phyloP scores from a whole-genome alignment of 1,284 basidiomycete genomes.

The Cutaneotrichosporon sp. region DNA sequence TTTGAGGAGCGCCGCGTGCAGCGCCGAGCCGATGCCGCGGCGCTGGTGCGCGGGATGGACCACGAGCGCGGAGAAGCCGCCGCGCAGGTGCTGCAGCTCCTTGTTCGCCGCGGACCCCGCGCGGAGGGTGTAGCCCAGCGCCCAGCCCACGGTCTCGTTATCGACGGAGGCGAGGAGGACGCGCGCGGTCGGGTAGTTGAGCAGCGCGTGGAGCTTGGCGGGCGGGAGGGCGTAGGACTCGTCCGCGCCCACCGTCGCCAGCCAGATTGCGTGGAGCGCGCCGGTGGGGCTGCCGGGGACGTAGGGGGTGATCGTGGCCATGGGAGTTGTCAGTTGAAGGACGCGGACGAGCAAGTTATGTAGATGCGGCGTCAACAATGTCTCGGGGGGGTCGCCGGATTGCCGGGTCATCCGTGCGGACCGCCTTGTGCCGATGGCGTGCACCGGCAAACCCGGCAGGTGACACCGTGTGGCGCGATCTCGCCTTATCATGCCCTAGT shows the following conservation, averaged over 20 bases:
- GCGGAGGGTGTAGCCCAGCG: constrained; percentile 24
- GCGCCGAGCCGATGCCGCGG: constrained; percentile 23
- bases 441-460: too few relatives aligned
- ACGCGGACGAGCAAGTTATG: not conserved
- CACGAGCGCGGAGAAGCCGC: constrained; percentile 22
- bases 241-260: constrained; percentile 8
- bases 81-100: constrained; percentile 23
- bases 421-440: not conserved
- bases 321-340: not conserved
- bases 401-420: not conserved
- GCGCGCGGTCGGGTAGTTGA: constrained; percentile 13
- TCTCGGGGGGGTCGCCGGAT: not conserved
- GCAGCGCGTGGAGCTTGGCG: constrained; percentile 18
- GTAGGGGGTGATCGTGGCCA: not conserved
- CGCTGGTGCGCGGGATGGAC: constrained; percentile 20
- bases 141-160: constrained; percentile 17
- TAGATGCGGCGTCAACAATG: not conserved
- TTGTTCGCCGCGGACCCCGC: constrained; percentile 9
- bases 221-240: constrained; percentile 19
- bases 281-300: not conserved
- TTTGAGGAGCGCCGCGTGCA: constrained; percentile 21
- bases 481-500: too few relatives aligned
- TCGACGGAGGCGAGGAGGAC: constrained; percentile 17
- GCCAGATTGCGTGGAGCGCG: constrained; percentile 20
- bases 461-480: too few relatives aligned